phyloP scores from a whole-genome alignment of 2,329 filamentous ascomycete genomes.

The Pyricularia sp. region DNA sequence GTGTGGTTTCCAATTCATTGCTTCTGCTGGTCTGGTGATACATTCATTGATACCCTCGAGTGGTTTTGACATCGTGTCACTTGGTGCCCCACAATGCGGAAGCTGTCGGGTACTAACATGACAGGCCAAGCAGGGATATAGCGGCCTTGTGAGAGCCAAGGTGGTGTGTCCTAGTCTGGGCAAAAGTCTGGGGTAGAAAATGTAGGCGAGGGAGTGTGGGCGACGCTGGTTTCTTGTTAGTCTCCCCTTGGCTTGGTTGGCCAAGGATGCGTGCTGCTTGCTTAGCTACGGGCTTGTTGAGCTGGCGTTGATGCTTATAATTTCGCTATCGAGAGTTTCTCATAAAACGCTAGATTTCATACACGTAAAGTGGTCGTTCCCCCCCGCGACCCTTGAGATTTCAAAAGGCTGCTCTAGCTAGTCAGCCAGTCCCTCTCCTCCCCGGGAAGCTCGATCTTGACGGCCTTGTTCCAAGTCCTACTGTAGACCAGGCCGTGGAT shows the following conservation, averaged over 20 bases:
- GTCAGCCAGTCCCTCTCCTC: constrained; percentile 2
- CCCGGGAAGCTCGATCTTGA: background rate
- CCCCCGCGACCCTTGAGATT: too few species aligned
- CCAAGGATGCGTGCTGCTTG: too few species aligned
- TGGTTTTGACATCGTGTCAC: background rate
- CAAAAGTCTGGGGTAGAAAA: background rate
- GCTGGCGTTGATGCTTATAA: too few species aligned
- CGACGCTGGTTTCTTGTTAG: background rate
- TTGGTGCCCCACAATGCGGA: background rate
- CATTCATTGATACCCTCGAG: background rate
- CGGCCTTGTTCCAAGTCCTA: constrained; percentile 4
- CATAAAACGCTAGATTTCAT: too few species aligned
- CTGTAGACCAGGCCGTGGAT: constrained; percentile 9
- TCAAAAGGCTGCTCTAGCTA: background rate
- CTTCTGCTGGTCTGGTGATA: background rate
- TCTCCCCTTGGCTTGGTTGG: background rate
- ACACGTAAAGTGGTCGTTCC: too few species aligned
- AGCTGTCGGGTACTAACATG: background rate
- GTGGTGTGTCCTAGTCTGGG: background rate
- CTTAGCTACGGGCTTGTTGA: too few species aligned
- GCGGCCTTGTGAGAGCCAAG: background rate
- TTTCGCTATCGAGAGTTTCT: too few species aligned
- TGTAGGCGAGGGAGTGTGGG: too few species aligned
- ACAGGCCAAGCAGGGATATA: background rate
- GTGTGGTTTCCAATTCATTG: background rate